These are phyloP conservation scores for Silene coronaria DNA, from an alignment of 179 eudicot species.

Conservation along the genomic window DNA sequence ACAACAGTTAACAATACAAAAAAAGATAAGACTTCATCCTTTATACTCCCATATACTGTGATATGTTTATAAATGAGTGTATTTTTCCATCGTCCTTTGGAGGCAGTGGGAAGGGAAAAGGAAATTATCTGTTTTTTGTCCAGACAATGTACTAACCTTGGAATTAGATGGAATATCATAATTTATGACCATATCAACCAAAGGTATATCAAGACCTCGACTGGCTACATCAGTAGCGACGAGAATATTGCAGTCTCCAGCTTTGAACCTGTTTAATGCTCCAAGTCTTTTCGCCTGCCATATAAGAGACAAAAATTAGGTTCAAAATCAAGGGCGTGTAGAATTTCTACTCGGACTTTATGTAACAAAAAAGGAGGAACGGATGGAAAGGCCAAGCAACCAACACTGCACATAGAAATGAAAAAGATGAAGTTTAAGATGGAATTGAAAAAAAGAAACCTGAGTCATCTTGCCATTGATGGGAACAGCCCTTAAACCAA, in stretches of 20 bases:
- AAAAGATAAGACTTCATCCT: too few species aligned
- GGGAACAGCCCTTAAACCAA: slow-evolving; percentile 79
- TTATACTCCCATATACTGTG: not conserved
- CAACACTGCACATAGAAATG: not conserved
- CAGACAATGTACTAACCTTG: slow-evolving; percentile 21
- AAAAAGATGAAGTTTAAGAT: not conserved
- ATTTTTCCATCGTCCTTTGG: not conserved
- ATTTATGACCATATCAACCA: slow-evolving; percentile 86
- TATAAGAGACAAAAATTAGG: slow-evolving; percentile 1
- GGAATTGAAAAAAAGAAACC: slow-evolving; percentile 34
- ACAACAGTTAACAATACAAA: too few species aligned
- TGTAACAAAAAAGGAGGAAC: not conserved
- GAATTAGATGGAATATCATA: slow-evolving; percentile 74
- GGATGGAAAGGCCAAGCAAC: not conserved
- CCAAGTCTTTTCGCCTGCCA: slow-evolving; percentile 77
- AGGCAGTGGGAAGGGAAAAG: not conserved
- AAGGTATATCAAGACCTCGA: slow-evolving; percentile 88
- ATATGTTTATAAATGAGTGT: not conserved
- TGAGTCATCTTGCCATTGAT: slow-evolving; percentile 78
- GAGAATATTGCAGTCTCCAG: slow-evolving; percentile 78
- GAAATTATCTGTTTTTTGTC: not conserved
- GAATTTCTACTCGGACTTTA: not conserved
- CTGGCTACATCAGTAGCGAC: slow-evolving; percentile 86
- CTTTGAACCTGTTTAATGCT: slow-evolving; percentile 78
- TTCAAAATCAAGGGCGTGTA: slow-evolving; percentile 6